Evolutionary conservation across 2,329 filamentous ascomycete species (phyloP).

Genomic region (Nannizziopsis arthrosporioides): DNA sequence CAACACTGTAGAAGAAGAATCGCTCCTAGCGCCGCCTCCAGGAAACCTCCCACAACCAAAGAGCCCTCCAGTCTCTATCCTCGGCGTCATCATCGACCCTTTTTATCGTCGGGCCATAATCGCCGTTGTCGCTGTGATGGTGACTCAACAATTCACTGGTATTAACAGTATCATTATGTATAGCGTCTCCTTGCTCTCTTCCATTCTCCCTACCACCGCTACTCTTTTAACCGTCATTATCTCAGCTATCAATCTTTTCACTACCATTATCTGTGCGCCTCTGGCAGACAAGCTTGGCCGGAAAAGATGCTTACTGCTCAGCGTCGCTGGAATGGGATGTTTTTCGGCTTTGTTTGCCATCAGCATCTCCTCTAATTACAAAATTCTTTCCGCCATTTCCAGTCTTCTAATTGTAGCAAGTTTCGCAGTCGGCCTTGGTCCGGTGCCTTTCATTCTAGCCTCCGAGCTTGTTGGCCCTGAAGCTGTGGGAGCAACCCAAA

Average conservation of each 20-base stretch:
- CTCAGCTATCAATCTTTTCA: slow-evolving; percentile 72
- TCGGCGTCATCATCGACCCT: slow-evolving; percentile 53
- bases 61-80: slow-evolving; percentile 56
- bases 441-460: slow-evolving; percentile 87
- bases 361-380: slow-evolving; percentile 61
- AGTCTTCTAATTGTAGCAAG: slow-evolving; percentile 78
- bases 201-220: slow-evolving; percentile 68
- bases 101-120: slow-evolving; percentile 62
- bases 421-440: slow-evolving; percentile 82
- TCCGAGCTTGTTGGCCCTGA: slow-evolving; percentile 83
- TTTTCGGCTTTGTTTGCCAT: slow-evolving; percentile 67
- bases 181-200: slow-evolving; percentile 75
- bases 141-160: slow-evolving; percentile 81
- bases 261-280: slow-evolving; percentile 69
- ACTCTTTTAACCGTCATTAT: slow-evolving; percentile 77
- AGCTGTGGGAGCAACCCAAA: slow-evolving; percentile 83
- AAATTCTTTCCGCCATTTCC: slow-evolving; percentile 65
- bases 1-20: slow-evolving; percentile 50
- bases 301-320: slow-evolving; percentile 71
- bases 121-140: slow-evolving; percentile 81
- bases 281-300: slow-evolving; percentile 79
- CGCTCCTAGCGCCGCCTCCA: slow-evolving; percentile 46
- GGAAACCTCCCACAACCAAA: slow-evolving; percentile 57
- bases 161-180: slow-evolving; percentile 99
- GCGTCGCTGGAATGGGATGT: slow-evolving; percentile 71